A percentile compares a stretch with the other conserved stretches of the same genome.
Conservation (phyloP, 208 protist genomes). For the Trypanosoma caninum region DNA sequence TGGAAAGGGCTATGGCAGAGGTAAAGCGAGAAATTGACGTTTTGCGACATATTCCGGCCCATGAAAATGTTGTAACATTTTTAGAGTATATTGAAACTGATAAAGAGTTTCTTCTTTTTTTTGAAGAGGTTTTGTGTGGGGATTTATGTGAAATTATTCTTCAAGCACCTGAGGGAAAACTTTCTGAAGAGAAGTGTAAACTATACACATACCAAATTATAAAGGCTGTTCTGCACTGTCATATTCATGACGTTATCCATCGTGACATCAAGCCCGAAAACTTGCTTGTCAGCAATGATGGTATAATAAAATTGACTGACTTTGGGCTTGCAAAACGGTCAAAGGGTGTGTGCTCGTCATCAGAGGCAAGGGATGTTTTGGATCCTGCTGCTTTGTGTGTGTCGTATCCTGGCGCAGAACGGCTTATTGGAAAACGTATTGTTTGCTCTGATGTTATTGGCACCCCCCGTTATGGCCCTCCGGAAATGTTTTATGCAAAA, state of each 20-base stretch:
- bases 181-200: conserved; percentile 79
- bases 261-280: conserved; percentile 93
- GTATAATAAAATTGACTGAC: conserved; percentile 90
- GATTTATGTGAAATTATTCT: conserved; percentile 90
- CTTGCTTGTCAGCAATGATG: conserved; percentile 80
- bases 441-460: conserved; percentile 89
- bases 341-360: conserved; percentile 68
- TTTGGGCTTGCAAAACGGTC: conserved; percentile 87
- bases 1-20: conserved; percentile 85
- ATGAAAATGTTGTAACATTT: conserved; percentile 87
- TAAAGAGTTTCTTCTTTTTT: conserved; percentile 83
- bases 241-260: conserved; percentile 90
- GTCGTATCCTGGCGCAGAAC: conserved; percentile 75
- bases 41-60: conserved; percentile 80
- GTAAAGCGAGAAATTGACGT: conserved; percentile 90
- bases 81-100: conserved; percentile 87
- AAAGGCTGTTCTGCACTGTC: conserved; percentile 88
- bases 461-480: conserved; percentile 87
- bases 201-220: conserved; percentile 89
- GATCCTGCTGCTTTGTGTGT: conserved; percentile 69
- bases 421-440: conserved; percentile 75
- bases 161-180: conserved; percentile 67
- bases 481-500: conserved; percentile 92
- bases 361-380: conserved; percentile 52
- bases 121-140: conserved; percentile 82